Conservation (phyloP, 23 red algal species). For the Gracilariopsis chorda region DNA sequence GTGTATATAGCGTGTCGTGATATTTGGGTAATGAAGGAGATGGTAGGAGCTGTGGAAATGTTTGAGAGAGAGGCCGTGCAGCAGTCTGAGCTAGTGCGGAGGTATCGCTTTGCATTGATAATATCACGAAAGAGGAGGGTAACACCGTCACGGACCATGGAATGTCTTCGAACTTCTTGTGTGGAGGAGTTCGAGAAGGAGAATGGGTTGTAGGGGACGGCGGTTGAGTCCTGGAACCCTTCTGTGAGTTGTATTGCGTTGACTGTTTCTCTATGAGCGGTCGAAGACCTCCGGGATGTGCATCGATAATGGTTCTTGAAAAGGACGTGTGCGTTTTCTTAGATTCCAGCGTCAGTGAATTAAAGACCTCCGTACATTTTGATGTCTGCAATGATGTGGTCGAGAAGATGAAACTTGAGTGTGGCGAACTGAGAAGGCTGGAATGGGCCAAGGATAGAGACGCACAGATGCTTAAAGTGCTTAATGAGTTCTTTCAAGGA, state of each 20-base stretch:
- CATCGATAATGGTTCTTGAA: background rate
- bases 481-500: background rate
- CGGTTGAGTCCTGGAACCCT: background rate
- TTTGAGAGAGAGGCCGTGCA: background rate
- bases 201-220: background rate
- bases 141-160: background rate
- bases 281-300: background rate
- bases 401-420: slow-evolving; percentile 21
- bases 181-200: background rate
- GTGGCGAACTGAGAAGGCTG: background rate
- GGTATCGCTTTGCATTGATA: background rate
- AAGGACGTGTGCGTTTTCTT: slow-evolving; percentile 1
- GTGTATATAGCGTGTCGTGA: background rate
- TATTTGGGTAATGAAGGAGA: background rate
- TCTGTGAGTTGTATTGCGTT: background rate
- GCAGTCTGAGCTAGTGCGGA: background rate
- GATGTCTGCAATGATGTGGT: slow-evolving; percentile 5
- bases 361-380: background rate
- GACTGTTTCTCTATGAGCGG: background rate
- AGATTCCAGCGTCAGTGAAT: background rate
- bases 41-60: background rate
- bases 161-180: background rate
- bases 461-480: background rate
- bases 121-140: background rate
- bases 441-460: background rate